phyloP scores from a whole-genome alignment of 169 alveolate species.

The Amoebophrya sp. region DNA sequence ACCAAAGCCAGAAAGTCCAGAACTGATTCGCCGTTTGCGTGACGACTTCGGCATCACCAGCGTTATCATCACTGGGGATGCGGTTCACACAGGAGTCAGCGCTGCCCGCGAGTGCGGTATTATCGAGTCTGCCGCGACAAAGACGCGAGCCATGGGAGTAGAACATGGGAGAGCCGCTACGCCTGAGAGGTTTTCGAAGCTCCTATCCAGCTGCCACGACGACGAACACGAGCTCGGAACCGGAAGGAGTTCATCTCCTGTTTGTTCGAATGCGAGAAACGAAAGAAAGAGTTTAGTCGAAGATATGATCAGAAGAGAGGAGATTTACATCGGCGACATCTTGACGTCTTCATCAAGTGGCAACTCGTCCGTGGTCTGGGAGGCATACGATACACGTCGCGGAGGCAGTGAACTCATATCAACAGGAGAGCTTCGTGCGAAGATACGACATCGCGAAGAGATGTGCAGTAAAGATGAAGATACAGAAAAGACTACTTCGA shows the following conservation, averaged over 20 bases:
- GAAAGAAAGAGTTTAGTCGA: not conserved
- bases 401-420: too few relatives aligned
- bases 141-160: not conserved
- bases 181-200: too few relatives aligned
- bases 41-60: not conserved
- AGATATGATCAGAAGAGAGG: not conserved
- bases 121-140: not conserved
- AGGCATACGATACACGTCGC: too few relatives aligned
- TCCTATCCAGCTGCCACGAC: too few relatives aligned
- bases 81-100: not conserved
- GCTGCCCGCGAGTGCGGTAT: not conserved
- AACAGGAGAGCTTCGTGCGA: too few relatives aligned
- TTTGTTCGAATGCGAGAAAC: too few relatives aligned
- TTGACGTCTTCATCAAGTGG: too few relatives aligned
- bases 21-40: not conserved
- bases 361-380: too few relatives aligned
- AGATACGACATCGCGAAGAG: not conserved
- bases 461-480: not conserved
- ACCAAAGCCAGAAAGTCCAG: not conserved
- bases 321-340: not conserved
- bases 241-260: too few relatives aligned
- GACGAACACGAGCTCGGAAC: not conserved
- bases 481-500: not conserved
- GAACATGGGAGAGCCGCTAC: too few relatives aligned
- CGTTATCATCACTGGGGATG: constrained; percentile 4